Evolutionary conservation across 805 yeast species (phyloP).

Genomic region (Millerozyma acaciae): DNA sequence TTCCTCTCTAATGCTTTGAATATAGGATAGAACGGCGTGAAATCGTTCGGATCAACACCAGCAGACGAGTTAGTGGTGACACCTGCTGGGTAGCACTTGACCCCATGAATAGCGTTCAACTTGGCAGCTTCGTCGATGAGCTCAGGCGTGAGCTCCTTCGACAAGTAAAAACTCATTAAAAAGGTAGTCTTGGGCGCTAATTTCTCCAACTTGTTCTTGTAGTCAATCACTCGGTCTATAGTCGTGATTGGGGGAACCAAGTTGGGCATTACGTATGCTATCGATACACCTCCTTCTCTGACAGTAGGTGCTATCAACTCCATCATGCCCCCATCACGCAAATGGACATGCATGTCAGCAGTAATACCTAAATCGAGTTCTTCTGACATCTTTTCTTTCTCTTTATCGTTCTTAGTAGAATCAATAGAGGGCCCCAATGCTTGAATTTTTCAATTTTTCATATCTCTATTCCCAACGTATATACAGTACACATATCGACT

Average conservation of each 20-base stretch:
- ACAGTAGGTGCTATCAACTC: conserved; percentile 87
- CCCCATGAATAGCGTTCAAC: conserved; percentile 69
- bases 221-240: conserved; percentile 64
- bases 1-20: conserved; percentile 84
- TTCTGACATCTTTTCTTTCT: neutral
- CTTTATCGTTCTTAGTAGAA: neutral
- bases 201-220: conserved; percentile 58
- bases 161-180: conserved; percentile 84
- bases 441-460: neutral
- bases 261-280: conserved; percentile 96
- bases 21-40: conserved; percentile 81
- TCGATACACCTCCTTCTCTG: conserved; percentile 83
- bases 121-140: conserved; percentile 75
- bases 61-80: conserved; percentile 94
- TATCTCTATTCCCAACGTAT: neutral
- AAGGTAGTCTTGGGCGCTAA: conserved; percentile 82
- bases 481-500: neutral
- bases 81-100: conserved; percentile 98
- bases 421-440: conserved; percentile 1
- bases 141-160: conserved; percentile 79
- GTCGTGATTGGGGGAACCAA: conserved; percentile 88
- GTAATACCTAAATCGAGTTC: conserved; percentile 61
- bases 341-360: conserved; percentile 94
- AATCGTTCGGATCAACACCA: conserved; percentile 93
- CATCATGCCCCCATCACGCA: conserved; percentile 93